Conservation (phyloP, 495 filamentous ascomycete genomes). For the Lindgomyces ingoldianus region DNA sequence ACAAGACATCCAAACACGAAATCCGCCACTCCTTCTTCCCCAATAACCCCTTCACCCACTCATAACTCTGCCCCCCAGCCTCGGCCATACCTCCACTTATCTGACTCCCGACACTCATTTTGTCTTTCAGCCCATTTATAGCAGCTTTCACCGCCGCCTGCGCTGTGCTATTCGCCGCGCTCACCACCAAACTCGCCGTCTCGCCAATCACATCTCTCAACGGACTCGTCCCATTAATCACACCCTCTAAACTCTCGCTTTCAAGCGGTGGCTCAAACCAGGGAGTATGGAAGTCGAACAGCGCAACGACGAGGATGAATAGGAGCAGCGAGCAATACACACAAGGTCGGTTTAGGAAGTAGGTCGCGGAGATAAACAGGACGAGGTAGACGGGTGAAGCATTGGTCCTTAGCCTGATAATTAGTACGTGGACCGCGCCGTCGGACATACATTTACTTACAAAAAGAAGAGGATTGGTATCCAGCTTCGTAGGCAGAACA, state of each 20-base stretch:
- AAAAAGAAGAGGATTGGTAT: conserved; percentile 47
- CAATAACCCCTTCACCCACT: conserved; percentile 38
- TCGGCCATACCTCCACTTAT: not conserved
- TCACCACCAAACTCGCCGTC: conserved; percentile 23
- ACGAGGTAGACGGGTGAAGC: conserved; percentile 47
- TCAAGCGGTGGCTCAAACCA: conserved; percentile 46
- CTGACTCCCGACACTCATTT: too few relatives aligned
- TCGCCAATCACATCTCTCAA: conserved; percentile 8
- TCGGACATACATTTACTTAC: conserved; percentile 28
- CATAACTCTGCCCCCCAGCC: conserved; percentile 20
- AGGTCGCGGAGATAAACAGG: conserved; percentile 48
- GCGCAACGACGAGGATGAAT: conserved; percentile 45
- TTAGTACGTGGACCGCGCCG: not conserved
- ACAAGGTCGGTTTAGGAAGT: conserved; percentile 48
- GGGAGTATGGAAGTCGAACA: conserved; percentile 47
- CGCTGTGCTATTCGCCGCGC: conserved; percentile 42
- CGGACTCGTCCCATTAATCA: conserved; percentile 32
- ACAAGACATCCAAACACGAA: conserved; percentile 45
- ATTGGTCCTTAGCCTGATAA: conserved; percentile 39
- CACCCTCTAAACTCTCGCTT: conserved; percentile 2
- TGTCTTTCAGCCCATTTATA: conserved; percentile 36
- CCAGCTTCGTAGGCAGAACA: conserved; percentile 48
- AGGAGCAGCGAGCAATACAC: conserved; percentile 50
- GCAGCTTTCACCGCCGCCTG: conserved; percentile 38
- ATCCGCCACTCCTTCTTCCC: conserved; percentile 46